A percentile compares a stretch with the other conserved stretches of the same genome.
Evolutionary conservation across 768 basidiomycete species (phyloP).

Genomic region (Daedalea quercina): DNA sequence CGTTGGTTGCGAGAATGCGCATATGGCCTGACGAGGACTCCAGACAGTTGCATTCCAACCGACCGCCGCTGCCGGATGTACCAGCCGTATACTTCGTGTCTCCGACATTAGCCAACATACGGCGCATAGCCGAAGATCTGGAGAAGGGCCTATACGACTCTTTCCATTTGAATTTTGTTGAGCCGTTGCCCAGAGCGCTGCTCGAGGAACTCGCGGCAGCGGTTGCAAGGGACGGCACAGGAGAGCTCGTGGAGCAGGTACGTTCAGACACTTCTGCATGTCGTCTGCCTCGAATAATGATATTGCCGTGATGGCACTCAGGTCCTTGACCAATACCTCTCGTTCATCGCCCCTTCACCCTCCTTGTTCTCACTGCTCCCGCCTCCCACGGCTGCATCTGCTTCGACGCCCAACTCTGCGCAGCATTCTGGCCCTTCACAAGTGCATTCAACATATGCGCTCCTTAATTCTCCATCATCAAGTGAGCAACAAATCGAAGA

Average conservation of each 20-base stretch:
- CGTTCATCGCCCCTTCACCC: slow-evolving; percentile 90
- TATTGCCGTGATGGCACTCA: slow-evolving; percentile 25
- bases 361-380: slow-evolving; percentile 89
- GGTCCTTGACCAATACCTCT: slow-evolving; percentile 95
- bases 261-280: slow-evolving; percentile 11
- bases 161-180: slow-evolving; percentile 93
- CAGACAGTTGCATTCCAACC: slow-evolving; percentile 85
- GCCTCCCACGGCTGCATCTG: slow-evolving; percentile 34
- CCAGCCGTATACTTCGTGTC: slow-evolving; percentile 96
- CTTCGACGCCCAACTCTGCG: slow-evolving; percentile 27
- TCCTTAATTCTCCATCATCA: slow-evolving; percentile 88
- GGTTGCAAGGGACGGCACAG: slow-evolving; percentile 79
- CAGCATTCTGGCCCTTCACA: slow-evolving; percentile 27
- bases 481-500: slow-evolving; percentile 87
- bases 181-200: slow-evolving; percentile 79
- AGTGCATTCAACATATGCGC: slow-evolving; percentile 63
- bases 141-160: slow-evolving; percentile 86
- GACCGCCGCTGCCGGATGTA: slow-evolving; percentile 90
- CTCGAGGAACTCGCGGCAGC: slow-evolving; percentile 90
- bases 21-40: neutral
- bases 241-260: slow-evolving; percentile 77
- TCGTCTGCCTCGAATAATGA: slow-evolving; percentile 8
- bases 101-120: slow-evolving; percentile 80
- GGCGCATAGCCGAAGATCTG: slow-evolving; percentile 90
- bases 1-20: neutral